Percentiles rank a stretch among this genome's conserved stretches.
These are phyloP conservation scores for Salix purpurea DNA, from an alignment of 345 rosid species.

Conservation along the genomic window DNA sequence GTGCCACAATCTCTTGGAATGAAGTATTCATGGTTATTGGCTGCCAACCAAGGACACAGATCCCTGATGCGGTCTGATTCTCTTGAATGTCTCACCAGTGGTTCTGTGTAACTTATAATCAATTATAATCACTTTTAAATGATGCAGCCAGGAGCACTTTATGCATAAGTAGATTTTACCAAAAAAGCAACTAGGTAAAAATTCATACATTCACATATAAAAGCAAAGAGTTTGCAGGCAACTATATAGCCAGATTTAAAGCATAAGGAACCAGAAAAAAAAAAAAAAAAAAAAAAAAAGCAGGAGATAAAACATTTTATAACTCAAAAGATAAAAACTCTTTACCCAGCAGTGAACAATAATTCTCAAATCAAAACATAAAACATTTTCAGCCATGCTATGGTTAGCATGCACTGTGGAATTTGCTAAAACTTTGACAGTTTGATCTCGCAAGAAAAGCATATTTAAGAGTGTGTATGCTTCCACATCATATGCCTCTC, in stretches of 20 bases:
- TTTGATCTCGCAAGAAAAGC: not conserved
- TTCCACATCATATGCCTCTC: not conserved
- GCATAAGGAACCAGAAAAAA: not conserved
- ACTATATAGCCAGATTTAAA: not conserved
- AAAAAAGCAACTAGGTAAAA: not conserved
- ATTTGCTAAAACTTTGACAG: not conserved
- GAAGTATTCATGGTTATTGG: constrained; percentile 4
- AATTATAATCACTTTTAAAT: not conserved
- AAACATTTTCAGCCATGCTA: not conserved
- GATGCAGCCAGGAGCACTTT: not conserved
- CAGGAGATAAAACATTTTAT: not conserved
- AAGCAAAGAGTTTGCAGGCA: not conserved
- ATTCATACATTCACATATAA: not conserved
- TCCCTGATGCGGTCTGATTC: constrained; percentile 10
- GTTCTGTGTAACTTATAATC: constrained; percentile 12
- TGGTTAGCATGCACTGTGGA: not conserved
- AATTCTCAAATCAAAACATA: not conserved
- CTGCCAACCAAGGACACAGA: constrained; percentile 9
- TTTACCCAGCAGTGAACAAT: not conserved
- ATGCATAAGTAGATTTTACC: not conserved
- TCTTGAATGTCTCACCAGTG: constrained; percentile 11
- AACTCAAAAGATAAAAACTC: not conserved
- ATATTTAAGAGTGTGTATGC: not conserved
- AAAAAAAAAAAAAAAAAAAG: not conserved
- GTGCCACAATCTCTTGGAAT: not conserved